Evolutionary conservation across 768 basidiomycete species (phyloP), one percentile per base, ranked within the genome.

Genomic region (Leucosporidium scottii): DNA sequence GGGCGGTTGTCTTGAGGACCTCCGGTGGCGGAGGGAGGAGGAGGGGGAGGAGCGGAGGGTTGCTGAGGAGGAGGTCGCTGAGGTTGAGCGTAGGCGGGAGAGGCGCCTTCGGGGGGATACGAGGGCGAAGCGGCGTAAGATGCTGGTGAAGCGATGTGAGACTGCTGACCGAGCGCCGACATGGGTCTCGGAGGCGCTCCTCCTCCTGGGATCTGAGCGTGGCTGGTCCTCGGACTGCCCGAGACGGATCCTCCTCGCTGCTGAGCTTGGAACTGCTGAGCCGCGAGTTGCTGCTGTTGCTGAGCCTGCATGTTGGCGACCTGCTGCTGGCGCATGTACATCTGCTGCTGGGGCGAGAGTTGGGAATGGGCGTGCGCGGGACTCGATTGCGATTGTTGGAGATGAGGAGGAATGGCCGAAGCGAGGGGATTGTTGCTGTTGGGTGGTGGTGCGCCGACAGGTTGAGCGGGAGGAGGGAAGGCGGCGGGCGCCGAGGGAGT

Each of bases 401-500:
- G 50, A 34, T 71, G 66, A 23, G 70, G 31, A 27, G 70, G 66
- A 31, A 68, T 67, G 15, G 66, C 70, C 15, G 68, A 66, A 23
- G 59, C 61, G 59, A 36, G 64, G 58, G 28, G 51, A 55, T 39
- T 64, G 59, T 44, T 44, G 39, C 15, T 44, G 39, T 10, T 12
- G 39, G 25, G 18, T 61, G 56, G 10, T 47, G 49, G 30, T 64
- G 68, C 21, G 66, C 59, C 31, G 66, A 65, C 1, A 67, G 59
- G 15, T 64, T 68, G 34, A 64, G 68, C 15, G 53, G n/a, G 53
- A 54, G 53, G 25, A 17, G n/a, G n/a, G 21, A 27, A 51, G 53
- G 55, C 2, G 74, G 73, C 21, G 73, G 67, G 21, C 67, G 65
- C 50, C 73, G 72, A 21, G 74, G 76, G 21, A 75, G 66, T 56